Base-by-base conservation (phyloP, 352 stramenopile species). In the Phytophthora cactorum region DNA sequence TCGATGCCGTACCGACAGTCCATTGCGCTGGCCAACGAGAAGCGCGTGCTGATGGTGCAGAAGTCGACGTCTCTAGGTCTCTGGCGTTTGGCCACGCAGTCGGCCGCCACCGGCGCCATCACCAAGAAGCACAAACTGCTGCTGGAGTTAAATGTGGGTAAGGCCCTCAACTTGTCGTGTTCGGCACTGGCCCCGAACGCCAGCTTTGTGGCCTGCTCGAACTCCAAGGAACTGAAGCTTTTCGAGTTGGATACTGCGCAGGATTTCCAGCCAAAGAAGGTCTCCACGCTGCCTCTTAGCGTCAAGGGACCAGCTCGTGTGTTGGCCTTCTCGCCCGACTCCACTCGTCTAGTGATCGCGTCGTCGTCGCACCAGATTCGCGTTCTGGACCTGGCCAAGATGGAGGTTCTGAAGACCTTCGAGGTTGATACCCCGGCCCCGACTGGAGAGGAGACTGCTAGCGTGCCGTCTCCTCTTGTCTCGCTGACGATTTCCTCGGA, bases 181-280 rank as follows among this genome's bases (percentile, higher is more conserved):
- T 92, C 86, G 34, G 77, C 81, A 1, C 72, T 98, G 22, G 89
- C 91, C 44, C 78, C 87, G 3, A 90, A 96, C 70, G 92, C 90
- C 3, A 78, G 75, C 39, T 97, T 95, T 54, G 59, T 98, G 51
- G 92, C 89, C 36, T 91, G 89, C 64, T 95, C 89, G 34, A 96
- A 95, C 59, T 75, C 87, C 7, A 77, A 88, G 34, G 84, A 92
- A 49, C 76, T 97, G 32, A 97, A 97, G 69, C 63, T 98, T 10
- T 98, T 98, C 60, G 66, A 72, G 12, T 63, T 98, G 4, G 64
- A 92, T 22, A 52, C 69, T 2, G 43, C 70, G 1, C 56, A 72
- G 11, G 74, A 82, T 28, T 89, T 82, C 47, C 68, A 77, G 15
- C 83, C 86, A 1, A 78, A 73, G 51, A 95, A 95, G 66, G 39